Evolutionary conservation across 169 alveolate species (phyloP), one percentile per base, ranked within the genome.

Genomic region (Plasmodium gonderi): DNA sequence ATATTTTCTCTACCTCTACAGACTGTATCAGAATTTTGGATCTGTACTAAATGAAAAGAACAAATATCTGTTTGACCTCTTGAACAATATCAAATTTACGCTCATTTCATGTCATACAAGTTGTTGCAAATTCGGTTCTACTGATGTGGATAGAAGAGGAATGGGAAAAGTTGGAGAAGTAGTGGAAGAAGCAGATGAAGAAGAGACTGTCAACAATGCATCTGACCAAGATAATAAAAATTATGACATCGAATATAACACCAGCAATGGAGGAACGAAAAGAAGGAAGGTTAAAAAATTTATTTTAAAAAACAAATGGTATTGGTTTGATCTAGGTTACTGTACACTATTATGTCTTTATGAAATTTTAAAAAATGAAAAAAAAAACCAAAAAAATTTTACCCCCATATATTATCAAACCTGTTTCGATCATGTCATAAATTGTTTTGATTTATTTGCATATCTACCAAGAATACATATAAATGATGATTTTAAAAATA

Each of bases 281-380:
- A 33, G 44, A n/a, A 60, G 44, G 49, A 60, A 65, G 65, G 17
- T 23, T 23, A 79, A 31, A 31, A 74, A 82, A 68, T 38, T 17
- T 5, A 49, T 20, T 1, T 69, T 72, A n/a, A 83, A 54, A 38
- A 69, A 29, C 36, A 83, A 49, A 36, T 83, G 93, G 93, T 87
- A 54, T 76, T 87, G 93, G 93, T 87, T 87, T 29, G 93, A 87
- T 33, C 69, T 87, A 11, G 93, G 93, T 6, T 87, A 87, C 47
- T 65, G 81, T 65, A 31, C 80, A 29, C 72, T 87, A 64, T 17
- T 87, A n/a, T 87, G 93, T 75, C 68, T 77, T 36, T 69, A 83
- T 83, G 92, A 83, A 83, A 83, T 83, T 45, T 60, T 83, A 72
- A 83, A 69, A 83, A 83, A 74, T 83, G 92, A 83, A 49, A 83